A percentile compares a stretch with the other conserved stretches of the same genome.
phyloP scores from a whole-genome alignment of 1,284 basidiomycete genomes.

The Rhodotorula sp. region DNA sequence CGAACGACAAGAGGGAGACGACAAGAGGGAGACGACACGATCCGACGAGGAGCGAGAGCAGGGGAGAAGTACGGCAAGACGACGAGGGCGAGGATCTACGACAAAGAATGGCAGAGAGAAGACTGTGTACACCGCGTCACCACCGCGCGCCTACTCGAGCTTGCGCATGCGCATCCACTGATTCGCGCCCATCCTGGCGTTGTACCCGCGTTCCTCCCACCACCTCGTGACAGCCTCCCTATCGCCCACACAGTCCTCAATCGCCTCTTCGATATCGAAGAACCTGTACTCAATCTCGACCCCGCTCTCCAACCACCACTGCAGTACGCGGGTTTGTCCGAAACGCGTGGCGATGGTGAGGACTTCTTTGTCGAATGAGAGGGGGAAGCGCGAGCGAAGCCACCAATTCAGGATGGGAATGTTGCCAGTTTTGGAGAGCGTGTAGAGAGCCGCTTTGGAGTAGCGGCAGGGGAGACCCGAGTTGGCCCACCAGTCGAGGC shows the following conservation, averaged over 20 bases:
- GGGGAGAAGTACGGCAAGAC: too few species aligned
- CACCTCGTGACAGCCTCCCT: constrained; percentile 55
- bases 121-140: too few species aligned
- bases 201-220: constrained; percentile 58
- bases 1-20: too few species aligned
- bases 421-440: constrained; percentile 72
- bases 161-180: constrained; percentile 34
- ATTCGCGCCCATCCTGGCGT: constrained; percentile 21
- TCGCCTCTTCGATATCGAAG: constrained; percentile 75
- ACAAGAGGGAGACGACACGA: too few species aligned
- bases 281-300: constrained; percentile 73
- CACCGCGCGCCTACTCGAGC: constrained; percentile 5
- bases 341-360: constrained; percentile 72
- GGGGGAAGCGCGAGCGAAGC: constrained; percentile 63
- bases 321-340: constrained; percentile 71
- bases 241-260: constrained; percentile 75
- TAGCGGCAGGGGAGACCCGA: constrained; percentile 64
- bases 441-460: constrained; percentile 67
- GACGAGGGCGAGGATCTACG: too few species aligned
- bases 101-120: too few species aligned
- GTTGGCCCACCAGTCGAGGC: constrained; percentile 71
- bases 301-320: constrained; percentile 77
- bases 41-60: too few species aligned
- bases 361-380: constrained; percentile 73
- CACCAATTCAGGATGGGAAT: constrained; percentile 76